A percentile compares a stretch with the other conserved stretches of the same genome.
Evolutionary conservation across 2,329 filamentous ascomycete species (phyloP).

Genomic region (Colletotrichum agaves): DNA sequence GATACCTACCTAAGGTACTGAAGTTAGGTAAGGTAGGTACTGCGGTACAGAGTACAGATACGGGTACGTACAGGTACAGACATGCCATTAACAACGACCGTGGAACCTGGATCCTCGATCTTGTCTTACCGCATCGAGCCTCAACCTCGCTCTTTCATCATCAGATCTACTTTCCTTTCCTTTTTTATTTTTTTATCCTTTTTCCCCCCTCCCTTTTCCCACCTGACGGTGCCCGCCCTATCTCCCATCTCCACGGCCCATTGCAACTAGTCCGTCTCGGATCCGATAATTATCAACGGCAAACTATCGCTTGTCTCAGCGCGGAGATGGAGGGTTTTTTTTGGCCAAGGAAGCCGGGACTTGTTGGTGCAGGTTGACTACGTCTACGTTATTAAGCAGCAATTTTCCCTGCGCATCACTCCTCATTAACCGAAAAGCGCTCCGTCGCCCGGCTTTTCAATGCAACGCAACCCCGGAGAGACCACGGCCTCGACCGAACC

Average conservation of each 20-base stretch:
- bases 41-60: too few species aligned
- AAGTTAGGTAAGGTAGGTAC: too few species aligned
- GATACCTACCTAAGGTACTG: too few species aligned
- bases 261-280: slow-evolving; percentile 17
- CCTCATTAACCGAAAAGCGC: slow-evolving; percentile 22
- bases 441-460: slow-evolving; percentile 28
- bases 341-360: slow-evolving; percentile 1
- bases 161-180: background rate
- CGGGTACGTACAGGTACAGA: too few species aligned
- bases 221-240: background rate
- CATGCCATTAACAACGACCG: background rate
- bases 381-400: slow-evolving; percentile 18
- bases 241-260: background rate
- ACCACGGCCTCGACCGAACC: slow-evolving; percentile 29
- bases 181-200: too few species aligned
- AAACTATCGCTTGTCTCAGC: slow-evolving; percentile 31
- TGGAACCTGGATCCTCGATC: background rate
- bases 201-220: too few species aligned
- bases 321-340: slow-evolving; percentile 16
- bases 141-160: background rate
- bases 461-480: slow-evolving; percentile 31
- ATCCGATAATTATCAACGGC: slow-evolving; percentile 27
- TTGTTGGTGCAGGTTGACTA: slow-evolving; percentile 25
- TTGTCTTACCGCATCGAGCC: slow-evolving; percentile 4
- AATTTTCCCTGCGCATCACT: slow-evolving; percentile 30